These are phyloP conservation scores for Nevesoporus exiguus DNA, from an alignment of 768 basidiomycete genomes.

Conservation along the genomic window DNA sequence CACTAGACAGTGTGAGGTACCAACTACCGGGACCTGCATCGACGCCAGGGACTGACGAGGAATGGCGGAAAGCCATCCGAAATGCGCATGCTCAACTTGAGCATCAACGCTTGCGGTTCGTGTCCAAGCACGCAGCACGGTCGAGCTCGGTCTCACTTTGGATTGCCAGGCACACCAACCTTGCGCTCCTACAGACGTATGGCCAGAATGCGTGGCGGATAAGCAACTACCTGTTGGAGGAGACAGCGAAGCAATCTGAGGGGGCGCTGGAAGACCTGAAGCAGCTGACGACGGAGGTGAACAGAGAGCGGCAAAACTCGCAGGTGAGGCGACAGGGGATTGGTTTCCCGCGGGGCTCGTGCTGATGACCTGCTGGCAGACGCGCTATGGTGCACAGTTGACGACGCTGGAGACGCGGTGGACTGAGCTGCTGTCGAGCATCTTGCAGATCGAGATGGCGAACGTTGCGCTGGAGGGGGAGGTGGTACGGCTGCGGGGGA, in stretches of 20 bases:
- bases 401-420: slow-evolving; percentile 81
- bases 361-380: slow-evolving; percentile 41
- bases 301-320: slow-evolving; percentile 81
- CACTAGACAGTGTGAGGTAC: slow-evolving; percentile 71
- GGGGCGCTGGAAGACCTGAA: slow-evolving; percentile 72
- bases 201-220: slow-evolving; percentile 90
- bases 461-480: slow-evolving; percentile 86
- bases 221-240: slow-evolving; percentile 85
- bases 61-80: slow-evolving; percentile 69
- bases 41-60: slow-evolving; percentile 63
- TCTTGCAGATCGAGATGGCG: slow-evolving; percentile 94
- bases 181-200: slow-evolving; percentile 78
- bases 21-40: slow-evolving; percentile 66
- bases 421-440: slow-evolving; percentile 88
- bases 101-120: slow-evolving; percentile 78
- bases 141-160: slow-evolving; percentile 1
- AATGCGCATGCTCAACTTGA: slow-evolving; percentile 83
- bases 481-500: slow-evolving; percentile 55
- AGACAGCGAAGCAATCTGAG: slow-evolving; percentile 69
- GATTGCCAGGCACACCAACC: slow-evolving; percentile 68
- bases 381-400: slow-evolving; percentile 73
- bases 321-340: slow-evolving; percentile 52
- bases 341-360: background rate
- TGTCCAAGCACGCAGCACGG: slow-evolving; percentile 11
- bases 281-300: slow-evolving; percentile 78